phyloP scores from a whole-genome alignment of 345 rosid species.

The Citrus australasica region DNA sequence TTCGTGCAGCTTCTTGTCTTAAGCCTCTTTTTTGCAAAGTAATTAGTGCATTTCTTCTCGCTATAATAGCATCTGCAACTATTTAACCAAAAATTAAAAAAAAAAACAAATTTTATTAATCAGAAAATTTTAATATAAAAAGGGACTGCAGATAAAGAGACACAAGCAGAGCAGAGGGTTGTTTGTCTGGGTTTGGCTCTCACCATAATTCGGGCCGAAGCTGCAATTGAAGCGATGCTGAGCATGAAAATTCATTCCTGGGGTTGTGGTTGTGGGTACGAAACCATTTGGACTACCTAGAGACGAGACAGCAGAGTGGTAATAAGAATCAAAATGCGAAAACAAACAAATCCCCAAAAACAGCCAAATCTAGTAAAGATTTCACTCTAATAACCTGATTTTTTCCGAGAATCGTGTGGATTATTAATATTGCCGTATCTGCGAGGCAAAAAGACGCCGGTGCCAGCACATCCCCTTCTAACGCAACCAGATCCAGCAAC shows the following conservation, averaged over 20 bases:
- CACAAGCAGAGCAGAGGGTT: neutral
- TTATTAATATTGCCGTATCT: constrained; percentile 19
- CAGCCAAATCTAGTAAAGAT: too few species aligned
- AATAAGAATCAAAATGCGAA: neutral
- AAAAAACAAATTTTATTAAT: neutral
- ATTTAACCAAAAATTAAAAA: neutral
- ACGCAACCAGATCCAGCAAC: constrained; percentile 29
- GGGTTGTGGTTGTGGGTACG: constrained; percentile 16
- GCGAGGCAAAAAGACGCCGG: constrained; percentile 90
- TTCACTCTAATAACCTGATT: constrained; percentile 38
- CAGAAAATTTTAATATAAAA: too few species aligned
- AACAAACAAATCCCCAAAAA: neutral
- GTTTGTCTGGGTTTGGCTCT: neutral
- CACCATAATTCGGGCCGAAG: constrained; percentile 34
- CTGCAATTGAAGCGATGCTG: constrained; percentile 23
- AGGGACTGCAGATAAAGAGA: too few species aligned
- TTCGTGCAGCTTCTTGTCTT: constrained; percentile 19
- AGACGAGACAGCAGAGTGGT: neutral
- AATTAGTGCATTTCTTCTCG: constrained; percentile 26
- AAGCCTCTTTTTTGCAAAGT: constrained; percentile 26
- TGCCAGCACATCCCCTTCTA: constrained; percentile 52
- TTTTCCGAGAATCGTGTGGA: constrained; percentile 47
- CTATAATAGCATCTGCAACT: constrained; percentile 42
- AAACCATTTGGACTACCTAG: constrained; percentile 40
- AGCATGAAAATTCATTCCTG: neutral